Conservation (phyloP, 257 asterid species). For the Lycium barbarum region DNA sequence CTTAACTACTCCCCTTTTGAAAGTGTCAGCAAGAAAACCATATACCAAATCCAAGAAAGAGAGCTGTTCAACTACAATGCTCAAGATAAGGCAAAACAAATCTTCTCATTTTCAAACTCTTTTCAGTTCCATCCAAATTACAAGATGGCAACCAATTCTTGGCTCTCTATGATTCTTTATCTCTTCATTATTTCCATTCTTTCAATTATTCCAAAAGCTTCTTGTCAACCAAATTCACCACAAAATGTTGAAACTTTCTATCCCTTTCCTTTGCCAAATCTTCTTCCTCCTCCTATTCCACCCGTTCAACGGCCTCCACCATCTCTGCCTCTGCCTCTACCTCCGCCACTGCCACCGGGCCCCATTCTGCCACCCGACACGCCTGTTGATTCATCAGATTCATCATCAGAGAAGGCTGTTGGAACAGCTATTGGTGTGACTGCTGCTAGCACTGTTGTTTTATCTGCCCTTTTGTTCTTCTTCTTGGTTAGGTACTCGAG, state of each 20-base stretch:
- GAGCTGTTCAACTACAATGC: conserved; percentile 45
- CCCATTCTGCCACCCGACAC: conserved; percentile 29
- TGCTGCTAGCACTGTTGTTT: conserved; percentile 30
- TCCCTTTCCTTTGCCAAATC: conserved; percentile 49
- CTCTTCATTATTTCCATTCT: conserved; percentile 44
- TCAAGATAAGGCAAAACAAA: conserved; percentile 34
- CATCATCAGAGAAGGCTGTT: conserved; percentile 59
- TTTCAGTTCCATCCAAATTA: conserved; percentile 32
- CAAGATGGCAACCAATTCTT: conserved; percentile 51
- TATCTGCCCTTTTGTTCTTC: conserved; percentile 33
- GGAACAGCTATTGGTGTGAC: conserved; percentile 44
- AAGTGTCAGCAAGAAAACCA: conserved; percentile 52
- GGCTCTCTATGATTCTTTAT: conserved; percentile 34
- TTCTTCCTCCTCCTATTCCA: conserved; percentile 29
- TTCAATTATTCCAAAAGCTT: conserved; percentile 41
- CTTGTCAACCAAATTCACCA: conserved; percentile 49
- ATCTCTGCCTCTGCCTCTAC: conserved; percentile 33
- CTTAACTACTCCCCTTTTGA: conserved; percentile 68
- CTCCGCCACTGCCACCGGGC: conserved; percentile 24
- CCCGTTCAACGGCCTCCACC: conserved; percentile 28
- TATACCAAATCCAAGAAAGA: conserved; percentile 44
- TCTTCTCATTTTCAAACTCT: conserved; percentile 34
- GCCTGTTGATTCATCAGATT: conserved; percentile 28
- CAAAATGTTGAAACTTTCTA: conserved; percentile 72
- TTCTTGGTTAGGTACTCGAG: conserved; percentile 21